Evolutionary conservation across 306 rosid genomes (phyloP).

Genomic region (Rubus parviflorus): DNA sequence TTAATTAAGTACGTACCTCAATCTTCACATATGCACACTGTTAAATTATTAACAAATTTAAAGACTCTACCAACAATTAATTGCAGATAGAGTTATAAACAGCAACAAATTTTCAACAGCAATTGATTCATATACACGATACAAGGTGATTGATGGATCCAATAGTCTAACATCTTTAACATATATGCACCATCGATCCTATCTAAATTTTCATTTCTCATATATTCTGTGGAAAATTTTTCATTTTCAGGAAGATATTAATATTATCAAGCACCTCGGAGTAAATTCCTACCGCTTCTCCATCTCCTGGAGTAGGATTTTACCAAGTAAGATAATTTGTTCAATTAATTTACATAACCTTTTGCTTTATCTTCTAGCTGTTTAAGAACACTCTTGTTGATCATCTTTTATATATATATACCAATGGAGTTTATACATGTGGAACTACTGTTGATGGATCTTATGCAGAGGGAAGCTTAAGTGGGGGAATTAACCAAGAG

Average conservation of each 20-base stretch:
- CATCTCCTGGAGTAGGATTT: constrained; percentile 42
- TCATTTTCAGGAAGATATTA: constrained; percentile 32
- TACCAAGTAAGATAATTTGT: constrained; percentile 31
- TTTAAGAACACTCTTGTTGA: not conserved
- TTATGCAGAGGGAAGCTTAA: constrained; percentile 27
- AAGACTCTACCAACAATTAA: not conserved
- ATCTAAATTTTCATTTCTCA: not conserved
- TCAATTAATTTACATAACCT: not conserved
- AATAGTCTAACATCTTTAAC: not conserved
- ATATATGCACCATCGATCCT: not conserved
- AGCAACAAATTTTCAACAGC: constrained; percentile 8
- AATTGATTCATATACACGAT: constrained; percentile 27
- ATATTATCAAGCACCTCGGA: constrained; percentile 28
- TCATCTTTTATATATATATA: not conserved
- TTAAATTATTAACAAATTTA: not conserved
- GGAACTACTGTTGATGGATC: not conserved
- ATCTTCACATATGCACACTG: not conserved
- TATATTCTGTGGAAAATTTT: not conserved
- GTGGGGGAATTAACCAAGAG: constrained; percentile 30
- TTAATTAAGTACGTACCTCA: not conserved
- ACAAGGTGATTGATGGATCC: constrained; percentile 7
- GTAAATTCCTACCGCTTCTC: constrained; percentile 36
- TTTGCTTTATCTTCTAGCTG: not conserved
- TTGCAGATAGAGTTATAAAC: not conserved
- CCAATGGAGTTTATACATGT: not conserved